Percentiles rank a stretch among this genome's conserved stretches.
phyloP scores from a whole-genome alignment of 108 stramenopile species.

The Nitzschia palea region DNA sequence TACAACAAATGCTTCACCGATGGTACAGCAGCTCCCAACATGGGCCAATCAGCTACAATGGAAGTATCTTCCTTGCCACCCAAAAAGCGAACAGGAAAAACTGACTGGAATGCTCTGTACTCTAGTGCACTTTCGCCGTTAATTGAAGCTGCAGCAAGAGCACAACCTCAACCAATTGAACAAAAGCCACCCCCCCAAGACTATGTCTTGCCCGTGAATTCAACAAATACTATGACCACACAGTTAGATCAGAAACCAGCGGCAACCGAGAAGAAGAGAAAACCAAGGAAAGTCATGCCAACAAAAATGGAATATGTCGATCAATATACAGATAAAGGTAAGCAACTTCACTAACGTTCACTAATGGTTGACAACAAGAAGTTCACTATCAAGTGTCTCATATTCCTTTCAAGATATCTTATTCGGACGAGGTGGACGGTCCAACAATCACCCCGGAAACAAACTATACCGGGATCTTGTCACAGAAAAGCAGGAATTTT shows the following conservation, averaged over 20 bases:
- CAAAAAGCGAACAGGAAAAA: constrained; percentile 28
- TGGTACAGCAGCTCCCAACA: neutral
- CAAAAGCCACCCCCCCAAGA: neutral
- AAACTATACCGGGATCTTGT: constrained; percentile 40
- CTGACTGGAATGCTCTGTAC: constrained; percentile 27
- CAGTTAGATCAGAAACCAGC: too few relatives aligned
- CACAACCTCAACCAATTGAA: constrained; percentile 14
- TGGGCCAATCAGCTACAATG: neutral
- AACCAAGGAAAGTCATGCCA: constrained; percentile 36
- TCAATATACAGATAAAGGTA: constrained; percentile 11
- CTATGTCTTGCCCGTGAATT: neutral
- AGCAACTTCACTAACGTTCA: neutral
- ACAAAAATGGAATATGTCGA: constrained; percentile 37
- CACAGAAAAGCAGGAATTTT: constrained; percentile 23
- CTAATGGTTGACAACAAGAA: neutral
- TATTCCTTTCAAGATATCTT: constrained; percentile 33
- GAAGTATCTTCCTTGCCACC: constrained; percentile 18
- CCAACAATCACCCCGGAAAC: constrained; percentile 46
- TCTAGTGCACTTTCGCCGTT: constrained; percentile 14
- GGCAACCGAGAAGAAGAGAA: constrained; percentile 23
- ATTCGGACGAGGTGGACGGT: constrained; percentile 46
- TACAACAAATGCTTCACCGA: constrained; percentile 14
- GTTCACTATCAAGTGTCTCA: neutral
- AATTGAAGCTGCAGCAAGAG: constrained; percentile 25
- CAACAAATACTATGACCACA: neutral